Percentiles rank a stretch among this genome's conserved stretches.
Evolutionary conservation across 768 basidiomycete species (phyloP).

Genomic region (Pleurotus salmoneostramineus): DNA sequence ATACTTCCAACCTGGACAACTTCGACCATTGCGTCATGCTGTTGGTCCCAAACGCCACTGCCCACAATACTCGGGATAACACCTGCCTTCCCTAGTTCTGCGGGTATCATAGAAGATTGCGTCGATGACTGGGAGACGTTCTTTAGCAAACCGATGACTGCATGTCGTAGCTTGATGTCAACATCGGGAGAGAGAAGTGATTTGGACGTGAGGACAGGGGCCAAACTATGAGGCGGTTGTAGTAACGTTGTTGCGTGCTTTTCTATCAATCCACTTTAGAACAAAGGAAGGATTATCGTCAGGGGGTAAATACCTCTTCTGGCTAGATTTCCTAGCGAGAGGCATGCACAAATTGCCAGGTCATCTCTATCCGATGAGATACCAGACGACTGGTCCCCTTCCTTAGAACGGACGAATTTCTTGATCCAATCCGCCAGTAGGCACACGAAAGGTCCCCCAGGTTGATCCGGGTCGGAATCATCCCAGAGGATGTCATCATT

Average conservation of each 20-base stretch:
- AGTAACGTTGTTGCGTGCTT: slow-evolving; percentile 57
- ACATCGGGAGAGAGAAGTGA: slow-evolving; percentile 49
- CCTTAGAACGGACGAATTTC: slow-evolving; percentile 40
- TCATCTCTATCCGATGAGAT: slow-evolving; percentile 50
- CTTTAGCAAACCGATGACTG: slow-evolving; percentile 81
- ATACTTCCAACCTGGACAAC: slow-evolving; percentile 86
- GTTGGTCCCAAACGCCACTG: slow-evolving; percentile 68
- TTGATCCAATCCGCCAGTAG: slow-evolving; percentile 78
- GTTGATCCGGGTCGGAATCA: slow-evolving; percentile 45
- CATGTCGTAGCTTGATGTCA: slow-evolving; percentile 87
- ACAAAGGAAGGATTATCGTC: neutral
- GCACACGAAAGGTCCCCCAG: slow-evolving; percentile 69
- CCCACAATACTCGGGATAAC: slow-evolving; percentile 58
- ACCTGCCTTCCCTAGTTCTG: slow-evolving; percentile 53
- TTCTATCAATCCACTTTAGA: slow-evolving; percentile 33
- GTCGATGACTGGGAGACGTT: slow-evolving; percentile 73
- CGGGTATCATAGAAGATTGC: slow-evolving; percentile 56
- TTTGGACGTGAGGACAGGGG: slow-evolving; percentile 52
- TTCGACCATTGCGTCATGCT: slow-evolving; percentile 76
- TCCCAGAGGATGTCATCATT: slow-evolving; percentile 81
- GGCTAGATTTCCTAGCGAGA: slow-evolving; percentile 79
- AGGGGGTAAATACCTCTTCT: slow-evolving; percentile 51
- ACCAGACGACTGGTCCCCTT: slow-evolving; percentile 18
- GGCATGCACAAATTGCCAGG: slow-evolving; percentile 76
- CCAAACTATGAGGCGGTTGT: slow-evolving; percentile 62